phyloP scores from a whole-genome alignment of 2,329 filamentous ascomycete species.

The Fusarium brevicatenulatum region DNA sequence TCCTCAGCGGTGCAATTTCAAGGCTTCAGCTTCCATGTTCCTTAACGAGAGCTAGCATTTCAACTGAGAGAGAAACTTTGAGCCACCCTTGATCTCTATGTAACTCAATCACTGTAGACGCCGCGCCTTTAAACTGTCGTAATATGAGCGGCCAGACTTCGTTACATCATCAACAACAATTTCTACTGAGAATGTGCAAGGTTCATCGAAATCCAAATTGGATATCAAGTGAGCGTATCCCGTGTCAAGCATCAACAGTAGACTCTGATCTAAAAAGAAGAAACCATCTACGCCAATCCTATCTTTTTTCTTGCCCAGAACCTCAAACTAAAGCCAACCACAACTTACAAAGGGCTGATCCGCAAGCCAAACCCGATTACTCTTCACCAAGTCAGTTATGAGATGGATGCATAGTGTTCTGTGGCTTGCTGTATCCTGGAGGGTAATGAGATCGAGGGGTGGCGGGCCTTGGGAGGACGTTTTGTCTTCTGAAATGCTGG shows the following conservation, averaged over 20 bases:
- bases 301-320: neutral
- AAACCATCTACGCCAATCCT: rapidly evolving
- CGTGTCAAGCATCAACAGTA: neutral
- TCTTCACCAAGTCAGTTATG: neutral
- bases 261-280: neutral
- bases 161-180: neutral
- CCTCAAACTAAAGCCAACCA: neutral
- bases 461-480: rapidly evolving
- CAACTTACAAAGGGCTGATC: neutral
- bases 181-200: neutral
- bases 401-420: neutral
- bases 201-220: neutral
- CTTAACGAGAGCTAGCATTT: neutral
- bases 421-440: neutral
- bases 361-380: neutral
- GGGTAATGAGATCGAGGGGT: rapidly evolving
- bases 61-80: neutral
- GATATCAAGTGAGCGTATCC: neutral
- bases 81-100: neutral
- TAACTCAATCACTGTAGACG: neutral
- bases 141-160: neutral
- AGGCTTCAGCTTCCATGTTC: neutral
- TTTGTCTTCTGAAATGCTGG: neutral
- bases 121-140: too few relatives aligned
- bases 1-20: neutral